Conservation (phyloP, 495 filamentous ascomycete species). For the Penicillium ucsense region DNA sequence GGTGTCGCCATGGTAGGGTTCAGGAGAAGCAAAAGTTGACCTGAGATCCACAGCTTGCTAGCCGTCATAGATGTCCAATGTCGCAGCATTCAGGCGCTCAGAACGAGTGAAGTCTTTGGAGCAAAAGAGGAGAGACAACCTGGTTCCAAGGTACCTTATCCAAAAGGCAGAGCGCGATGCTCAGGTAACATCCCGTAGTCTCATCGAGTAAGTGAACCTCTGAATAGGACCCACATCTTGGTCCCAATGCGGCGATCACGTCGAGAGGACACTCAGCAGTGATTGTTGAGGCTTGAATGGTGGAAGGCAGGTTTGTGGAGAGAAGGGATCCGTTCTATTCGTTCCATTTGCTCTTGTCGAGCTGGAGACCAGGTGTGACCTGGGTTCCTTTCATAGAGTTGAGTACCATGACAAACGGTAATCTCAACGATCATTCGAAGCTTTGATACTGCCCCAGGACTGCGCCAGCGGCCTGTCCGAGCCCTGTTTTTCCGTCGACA, state of each 20-base stretch:
- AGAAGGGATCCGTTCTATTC: no score
- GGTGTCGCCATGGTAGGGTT: slow-evolving; percentile 24
- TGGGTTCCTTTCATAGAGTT: no score
- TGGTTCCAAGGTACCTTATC: slow-evolving; percentile 9
- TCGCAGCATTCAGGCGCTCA: not conserved
- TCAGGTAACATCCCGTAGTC: slow-evolving; percentile 28
- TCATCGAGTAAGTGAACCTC: slow-evolving; percentile 11
- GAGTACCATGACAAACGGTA: no score
- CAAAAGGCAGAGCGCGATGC: slow-evolving; percentile 7
- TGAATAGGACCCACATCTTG: slow-evolving; percentile 4
- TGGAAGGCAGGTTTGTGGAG: no score
- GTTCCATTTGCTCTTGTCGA: no score
- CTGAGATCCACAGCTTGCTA: slow-evolving; percentile 12
- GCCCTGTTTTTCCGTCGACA: no score
- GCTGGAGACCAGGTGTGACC: no score
- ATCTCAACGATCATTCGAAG: no score
- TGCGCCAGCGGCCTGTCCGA: no score
- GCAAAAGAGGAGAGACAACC: slow-evolving; percentile 6
- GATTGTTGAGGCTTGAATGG: not conserved
- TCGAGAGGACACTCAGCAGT: not conserved
- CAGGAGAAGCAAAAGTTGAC: slow-evolving; percentile 17
- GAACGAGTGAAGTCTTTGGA: slow-evolving; percentile 5
- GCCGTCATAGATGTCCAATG: slow-evolving; percentile 18
- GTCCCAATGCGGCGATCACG: slow-evolving; percentile 24
- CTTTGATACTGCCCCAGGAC: no score